Percentiles rank a stretch among this genome's conserved stretches.
Evolutionary conservation across 2,329 filamentous ascomycete genomes (phyloP).

Genomic region (Neonectria neomacrospora): DNA sequence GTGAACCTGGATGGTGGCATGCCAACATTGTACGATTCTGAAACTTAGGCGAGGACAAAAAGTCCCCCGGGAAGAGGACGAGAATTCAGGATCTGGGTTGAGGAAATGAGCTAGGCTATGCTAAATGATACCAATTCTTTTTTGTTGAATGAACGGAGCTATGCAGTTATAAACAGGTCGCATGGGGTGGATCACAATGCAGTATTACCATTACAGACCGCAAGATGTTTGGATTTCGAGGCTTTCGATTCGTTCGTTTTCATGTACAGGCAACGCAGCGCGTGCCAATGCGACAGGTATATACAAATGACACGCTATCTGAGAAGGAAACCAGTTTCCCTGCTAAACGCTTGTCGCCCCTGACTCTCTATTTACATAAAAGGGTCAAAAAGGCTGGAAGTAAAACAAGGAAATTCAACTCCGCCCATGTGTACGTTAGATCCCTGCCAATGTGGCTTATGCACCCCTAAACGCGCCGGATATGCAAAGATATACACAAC

Average conservation of each 20-base stretch:
- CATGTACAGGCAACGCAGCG: conserved; percentile 28
- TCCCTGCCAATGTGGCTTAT: conserved; percentile 38
- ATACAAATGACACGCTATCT: conserved; percentile 14
- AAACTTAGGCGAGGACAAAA: background rate
- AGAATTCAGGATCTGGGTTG: background rate
- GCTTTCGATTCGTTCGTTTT: conserved; percentile 11
- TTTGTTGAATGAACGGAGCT: background rate
- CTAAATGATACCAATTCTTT: conserved; percentile 23
- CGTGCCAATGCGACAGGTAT: conserved; percentile 20
- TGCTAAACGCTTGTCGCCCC: background rate
- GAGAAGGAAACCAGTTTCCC: background rate
- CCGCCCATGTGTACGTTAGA: conserved; percentile 41
- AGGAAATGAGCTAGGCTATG: conserved; percentile 15
- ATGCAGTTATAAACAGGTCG: background rate
- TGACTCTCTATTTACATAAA: background rate
- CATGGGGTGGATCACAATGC: background rate
- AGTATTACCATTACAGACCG: background rate
- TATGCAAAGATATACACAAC: conserved; percentile 41
- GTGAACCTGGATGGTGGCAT: background rate
- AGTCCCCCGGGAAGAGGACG: background rate
- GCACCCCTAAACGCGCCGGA: conserved; percentile 41
- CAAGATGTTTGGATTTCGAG: background rate
- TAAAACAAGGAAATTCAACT: conserved; percentile 35
- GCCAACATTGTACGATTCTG: background rate
- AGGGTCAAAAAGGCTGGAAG: conserved; percentile 1